Evolutionary conservation across 75 land plant genomes (phyloP).

Genomic region (Pinus tabuliformis): DNA sequence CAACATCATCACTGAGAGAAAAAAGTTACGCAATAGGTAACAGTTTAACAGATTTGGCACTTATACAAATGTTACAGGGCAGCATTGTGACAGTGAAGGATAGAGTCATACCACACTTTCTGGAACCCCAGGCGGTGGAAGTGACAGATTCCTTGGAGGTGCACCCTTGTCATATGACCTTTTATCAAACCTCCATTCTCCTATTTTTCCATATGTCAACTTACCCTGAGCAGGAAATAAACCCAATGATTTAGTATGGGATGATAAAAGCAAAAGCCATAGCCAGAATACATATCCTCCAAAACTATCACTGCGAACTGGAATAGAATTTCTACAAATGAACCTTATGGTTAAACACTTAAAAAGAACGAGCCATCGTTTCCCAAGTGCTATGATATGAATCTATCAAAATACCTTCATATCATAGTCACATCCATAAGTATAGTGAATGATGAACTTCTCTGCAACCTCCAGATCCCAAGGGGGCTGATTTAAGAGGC

Average conservation of each 20-base stretch:
- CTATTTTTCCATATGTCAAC: conserved; percentile 81
- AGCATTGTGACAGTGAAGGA: too few species aligned
- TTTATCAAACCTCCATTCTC: conserved; percentile 99
- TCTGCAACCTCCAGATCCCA: conserved; percentile 83
- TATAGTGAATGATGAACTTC: conserved; percentile 90
- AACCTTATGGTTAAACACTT: conserved; percentile 1
- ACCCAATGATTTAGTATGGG: not conserved
- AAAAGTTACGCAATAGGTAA: too few species aligned
- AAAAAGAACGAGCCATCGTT: not conserved
- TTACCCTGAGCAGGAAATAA: conserved; percentile 47
- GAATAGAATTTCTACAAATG: not conserved
- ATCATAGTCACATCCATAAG: conserved; percentile 95
- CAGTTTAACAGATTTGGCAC: too few species aligned
- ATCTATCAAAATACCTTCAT: conserved; percentile 51
- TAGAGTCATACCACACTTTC: conserved; percentile 83
- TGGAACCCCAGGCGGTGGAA: conserved; percentile 94
- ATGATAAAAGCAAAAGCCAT: not conserved
- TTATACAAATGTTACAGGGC: too few species aligned
- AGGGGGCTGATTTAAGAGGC: conserved; percentile 68
- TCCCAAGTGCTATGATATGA: not conserved
- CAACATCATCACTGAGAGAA: too few species aligned
- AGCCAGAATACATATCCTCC: not conserved
- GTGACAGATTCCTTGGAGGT: conserved; percentile 81
- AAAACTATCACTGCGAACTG: not conserved
- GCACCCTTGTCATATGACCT: conserved; percentile 53